phyloP scores from a whole-genome alignment of 148 eudicot species.

The Silene uniflora region DNA sequence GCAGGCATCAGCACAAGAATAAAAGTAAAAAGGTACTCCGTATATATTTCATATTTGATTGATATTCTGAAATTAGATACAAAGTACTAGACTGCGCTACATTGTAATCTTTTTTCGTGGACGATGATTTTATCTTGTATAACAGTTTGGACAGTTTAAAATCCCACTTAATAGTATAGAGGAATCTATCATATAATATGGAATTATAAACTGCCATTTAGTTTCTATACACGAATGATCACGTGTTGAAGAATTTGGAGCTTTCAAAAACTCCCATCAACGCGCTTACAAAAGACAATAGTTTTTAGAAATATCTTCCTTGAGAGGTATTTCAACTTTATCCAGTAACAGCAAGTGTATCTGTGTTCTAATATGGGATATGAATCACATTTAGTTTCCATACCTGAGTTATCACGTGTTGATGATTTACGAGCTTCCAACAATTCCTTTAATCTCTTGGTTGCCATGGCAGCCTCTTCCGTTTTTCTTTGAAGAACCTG shows the following conservation, averaged over 20 bases:
- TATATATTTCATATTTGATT: background rate
- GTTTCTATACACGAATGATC: background rate
- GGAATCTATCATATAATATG: background rate
- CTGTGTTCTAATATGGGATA: background rate
- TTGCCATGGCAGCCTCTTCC: constrained; percentile 99
- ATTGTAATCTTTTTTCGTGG: background rate
- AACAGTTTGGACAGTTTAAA: background rate
- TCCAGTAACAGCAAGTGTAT: background rate
- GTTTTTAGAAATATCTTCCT: background rate
- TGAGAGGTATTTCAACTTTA: background rate
- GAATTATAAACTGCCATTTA: background rate
- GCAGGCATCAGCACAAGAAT: constrained; percentile 17
- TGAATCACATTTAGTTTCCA: background rate
- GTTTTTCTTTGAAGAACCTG: constrained; percentile 99
- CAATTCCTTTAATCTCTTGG: constrained; percentile 94
- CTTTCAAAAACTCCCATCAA: background rate
- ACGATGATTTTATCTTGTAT: background rate
- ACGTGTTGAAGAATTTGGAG: background rate
- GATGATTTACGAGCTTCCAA: constrained; percentile 90
- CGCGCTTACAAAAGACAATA: background rate
- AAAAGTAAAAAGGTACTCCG: background rate
- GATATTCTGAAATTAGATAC: background rate
- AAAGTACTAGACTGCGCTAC: too few species aligned
- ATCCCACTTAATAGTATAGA: too few species aligned
- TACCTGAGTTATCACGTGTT: constrained; percentile 82